Percentiles rank a stretch among this genome's conserved stretches.
These are phyloP conservation scores for Plasmodium ovale DNA, from an alignment of 169 alveolate species.

Conservation along the genomic window DNA sequence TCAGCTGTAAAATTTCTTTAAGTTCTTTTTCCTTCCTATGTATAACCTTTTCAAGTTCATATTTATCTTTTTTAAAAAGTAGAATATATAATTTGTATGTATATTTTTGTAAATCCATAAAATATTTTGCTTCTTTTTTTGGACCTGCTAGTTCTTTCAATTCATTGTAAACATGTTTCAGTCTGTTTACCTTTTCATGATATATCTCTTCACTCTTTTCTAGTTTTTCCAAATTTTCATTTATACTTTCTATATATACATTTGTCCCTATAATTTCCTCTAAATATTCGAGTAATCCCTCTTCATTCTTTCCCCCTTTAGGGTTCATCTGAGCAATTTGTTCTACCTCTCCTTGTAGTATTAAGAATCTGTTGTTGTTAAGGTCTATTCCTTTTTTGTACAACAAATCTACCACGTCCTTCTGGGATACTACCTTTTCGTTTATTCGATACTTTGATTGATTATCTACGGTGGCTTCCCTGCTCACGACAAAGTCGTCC, in stretches of 20 bases:
- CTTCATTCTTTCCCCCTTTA: constrained; percentile 93
- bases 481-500: constrained; percentile 76
- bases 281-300: constrained; percentile 96
- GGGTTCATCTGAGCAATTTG: constrained; percentile 98
- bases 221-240: constrained; percentile 81
- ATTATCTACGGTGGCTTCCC: constrained; percentile 84
- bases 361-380: constrained; percentile 94
- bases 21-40: constrained; percentile 77
- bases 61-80: constrained; percentile 78
- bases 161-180: constrained; percentile 88
- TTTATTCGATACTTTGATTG: constrained; percentile 88
- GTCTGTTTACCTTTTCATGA: constrained; percentile 86
- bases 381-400: constrained; percentile 95
- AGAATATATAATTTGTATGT: constrained; percentile 74
- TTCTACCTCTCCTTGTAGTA: constrained; percentile 98
- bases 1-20: constrained; percentile 44
- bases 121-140: constrained; percentile 86
- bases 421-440: constrained; percentile 90
- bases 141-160: constrained; percentile 86
- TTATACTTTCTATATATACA: constrained; percentile 84
- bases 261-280: constrained; percentile 98
- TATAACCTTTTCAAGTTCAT: constrained; percentile 51
- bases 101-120: constrained; percentile 81
- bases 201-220: constrained; percentile 86
- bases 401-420: constrained; percentile 92